Conservation (phyloP, 345 rosid genomes). For the Gossypium longicalyx region DNA sequence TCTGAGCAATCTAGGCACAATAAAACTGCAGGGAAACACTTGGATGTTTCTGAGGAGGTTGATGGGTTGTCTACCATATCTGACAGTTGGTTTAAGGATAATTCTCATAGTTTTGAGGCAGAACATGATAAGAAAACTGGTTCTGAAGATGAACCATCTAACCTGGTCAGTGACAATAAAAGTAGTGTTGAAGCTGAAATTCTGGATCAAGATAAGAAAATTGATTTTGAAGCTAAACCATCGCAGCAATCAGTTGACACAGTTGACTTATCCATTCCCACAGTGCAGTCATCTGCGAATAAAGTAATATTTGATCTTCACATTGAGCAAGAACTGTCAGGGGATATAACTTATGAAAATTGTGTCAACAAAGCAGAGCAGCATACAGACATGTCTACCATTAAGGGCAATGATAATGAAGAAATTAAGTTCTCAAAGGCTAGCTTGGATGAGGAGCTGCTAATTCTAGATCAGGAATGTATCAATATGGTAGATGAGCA, state of each 20-base stretch:
- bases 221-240: conserved; percentile 19
- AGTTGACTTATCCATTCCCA: conserved; percentile 24
- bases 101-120: conserved; percentile 23
- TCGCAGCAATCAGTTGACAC: conserved; percentile 23
- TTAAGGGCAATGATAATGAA: conserved; percentile 22
- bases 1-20: conserved; percentile 23
- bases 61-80: conserved; percentile 25
- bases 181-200: conserved; percentile 26
- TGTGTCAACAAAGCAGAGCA: conserved; percentile 13
- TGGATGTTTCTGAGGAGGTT: conserved; percentile 31
- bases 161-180: conserved; percentile 18
- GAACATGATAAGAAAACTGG: conserved; percentile 25
- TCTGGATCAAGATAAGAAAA: conserved; percentile 21
- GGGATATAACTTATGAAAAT: conserved; percentile 26
- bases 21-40: conserved; percentile 16
- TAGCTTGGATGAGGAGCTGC: conserved; percentile 72
- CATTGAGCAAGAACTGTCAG: conserved; percentile 26
- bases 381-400: conserved; percentile 21
- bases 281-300: conserved; percentile 19
- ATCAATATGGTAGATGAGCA: conserved; percentile 67
- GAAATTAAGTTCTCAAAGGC: conserved; percentile 41
- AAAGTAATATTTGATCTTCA: conserved; percentile 23
- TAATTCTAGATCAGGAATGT: conserved; percentile 49
- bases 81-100: conserved; percentile 26
- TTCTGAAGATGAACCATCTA: conserved; percentile 11